Evolutionary conservation across 2,329 filamentous ascomycete species (phyloP), one percentile per base, ranked within the genome.

Genomic region (Aureobasidium sp.): DNA sequence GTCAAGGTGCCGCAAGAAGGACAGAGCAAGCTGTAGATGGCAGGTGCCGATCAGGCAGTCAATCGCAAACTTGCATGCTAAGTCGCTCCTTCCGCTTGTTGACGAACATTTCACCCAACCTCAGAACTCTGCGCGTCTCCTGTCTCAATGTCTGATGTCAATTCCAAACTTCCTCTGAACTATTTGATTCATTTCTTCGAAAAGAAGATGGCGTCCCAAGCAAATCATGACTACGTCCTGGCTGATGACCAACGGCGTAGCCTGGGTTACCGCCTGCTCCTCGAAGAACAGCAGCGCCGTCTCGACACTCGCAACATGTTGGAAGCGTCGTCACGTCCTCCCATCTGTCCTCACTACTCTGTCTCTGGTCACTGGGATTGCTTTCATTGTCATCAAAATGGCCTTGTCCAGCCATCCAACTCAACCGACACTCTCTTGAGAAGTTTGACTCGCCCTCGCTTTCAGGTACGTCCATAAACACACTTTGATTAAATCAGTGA

Each of bases 1-100:
- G 87, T 97, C 25, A 90, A 90, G 75, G 80, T 97, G 45, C 86
- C 88, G 1, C 89, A 91, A 67, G 80, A 84, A 48, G 81, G 79
- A 7, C 78, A 80, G 65, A 69, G 69, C 62, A 72, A 74, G 69
- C 62, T 77, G 47, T 74, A 70, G 59, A 54, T 41, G 53, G 53
- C 39, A 57, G 53, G 53, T 13, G 41, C 53, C 29, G 15, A 36
- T 21, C 53, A 42, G 37, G 50, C 50, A 54, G 50, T 42, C 36
- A 54, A 37, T 30, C 27, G 15, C 50, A 29, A 36, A 10, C 3
- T 25, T 10, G 10, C 41, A 29, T 45, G 2, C 10, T n/a, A 42
- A 45, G n/a, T 39, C 39, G 53, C 41, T 27, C 53, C 5, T 57
- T 45, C 53, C 53, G 44, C 39, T 15, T 27, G 16, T 15, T 27